Evolutionary conservation across 768 basidiomycete genomes (phyloP), one percentile per base, ranked within the genome.

Genomic region (Psilocybe azurescens): DNA sequence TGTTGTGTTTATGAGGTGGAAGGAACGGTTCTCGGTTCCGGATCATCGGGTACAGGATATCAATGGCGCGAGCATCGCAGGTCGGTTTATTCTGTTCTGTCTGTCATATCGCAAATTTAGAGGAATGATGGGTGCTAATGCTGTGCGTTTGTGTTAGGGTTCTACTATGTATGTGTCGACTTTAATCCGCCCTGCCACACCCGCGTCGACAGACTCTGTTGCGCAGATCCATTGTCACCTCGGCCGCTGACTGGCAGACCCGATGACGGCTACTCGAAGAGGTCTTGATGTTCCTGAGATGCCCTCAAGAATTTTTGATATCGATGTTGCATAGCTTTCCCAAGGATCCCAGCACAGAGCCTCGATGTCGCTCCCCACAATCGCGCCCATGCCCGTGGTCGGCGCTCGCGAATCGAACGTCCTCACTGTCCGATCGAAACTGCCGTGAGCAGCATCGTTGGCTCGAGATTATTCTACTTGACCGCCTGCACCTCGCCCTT

Each of bases 401-500:
- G 93, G 92, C 1, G 95, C 86, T 53, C 97, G 81, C 14, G 93
- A 89, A 75, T 99, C 97, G 74, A 97, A 98, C 29, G 93, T 91
- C 61, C 94, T 82, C 18, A 99, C 94, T 0, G 93, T 96, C 39
- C 95, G 87, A 77, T 98, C 97, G 71, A 94, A 98, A 62, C 94
- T 92, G 20, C 97, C 9, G 94, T 96, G 58, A 99, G 79, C 39
- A 99, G 78, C 29, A 97, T 94, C 8, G 90, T 92, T 18, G 96
- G 93, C 64, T 97, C 91, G 57, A 83, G 82, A 33, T 87, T 83
- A 73, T 97, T 97, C 97, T 97, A 99, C 69, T 95, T 91, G 7
- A 99, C 94, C 2, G 93, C 88, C 76, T 98, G 96, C 24, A 99
- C 93, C 79, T 97, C 98, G 75, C 97, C 95, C 72, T 88, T 92